These are phyloP conservation scores for Blastobotrys aristatus DNA, from an alignment of 1,139 yeast species.

Conservation along the genomic window DNA sequence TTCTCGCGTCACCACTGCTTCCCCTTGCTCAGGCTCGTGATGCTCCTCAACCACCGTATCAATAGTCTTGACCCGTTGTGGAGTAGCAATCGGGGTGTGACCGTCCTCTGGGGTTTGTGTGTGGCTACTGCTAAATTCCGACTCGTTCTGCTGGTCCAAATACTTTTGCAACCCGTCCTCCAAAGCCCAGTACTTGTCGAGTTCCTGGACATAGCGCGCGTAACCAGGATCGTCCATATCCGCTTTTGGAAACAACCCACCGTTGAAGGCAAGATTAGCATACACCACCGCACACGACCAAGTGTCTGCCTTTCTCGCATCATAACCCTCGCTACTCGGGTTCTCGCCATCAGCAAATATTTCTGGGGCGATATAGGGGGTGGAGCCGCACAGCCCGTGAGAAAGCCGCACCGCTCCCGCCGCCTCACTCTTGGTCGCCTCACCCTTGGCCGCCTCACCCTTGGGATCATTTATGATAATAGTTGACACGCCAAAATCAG, in stretches of 20 bases:
- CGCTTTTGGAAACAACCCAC: slow-evolving; percentile 33
- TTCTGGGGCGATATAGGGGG: slow-evolving; percentile 89
- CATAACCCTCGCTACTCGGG: slow-evolving; percentile 42
- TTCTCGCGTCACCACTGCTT: slow-evolving; percentile 3
- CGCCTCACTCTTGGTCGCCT: too few species aligned
- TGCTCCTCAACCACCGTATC: not conserved
- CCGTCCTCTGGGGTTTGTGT: slow-evolving; percentile 45
- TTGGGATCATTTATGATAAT: slow-evolving; percentile 41
- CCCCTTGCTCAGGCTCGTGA: slow-evolving; percentile 1
- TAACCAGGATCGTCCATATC: slow-evolving; percentile 27
- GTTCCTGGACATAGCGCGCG: slow-evolving; percentile 20
- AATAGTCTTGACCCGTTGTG: not conserved
- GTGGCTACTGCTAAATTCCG: not conserved
- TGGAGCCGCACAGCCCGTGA: slow-evolving; percentile 49
- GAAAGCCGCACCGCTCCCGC: slow-evolving; percentile 12
- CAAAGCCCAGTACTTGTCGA: slow-evolving; percentile 62
- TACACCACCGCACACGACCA: slow-evolving; percentile 89
- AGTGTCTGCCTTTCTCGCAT: slow-evolving; percentile 75
- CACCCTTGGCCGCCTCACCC: not conserved
- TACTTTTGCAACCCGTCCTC: slow-evolving; percentile 47
- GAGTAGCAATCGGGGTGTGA: slow-evolving; percentile 3
- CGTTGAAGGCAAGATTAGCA: slow-evolving; percentile 64
- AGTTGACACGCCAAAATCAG: slow-evolving; percentile 67
- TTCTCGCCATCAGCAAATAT: slow-evolving; percentile 40
- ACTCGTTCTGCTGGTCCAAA: slow-evolving; percentile 2